Percentiles rank a stretch among this genome's conserved stretches.
Conservation (phyloP, 208 protist species). For the Leptomonas pyrrhocoris region DNA sequence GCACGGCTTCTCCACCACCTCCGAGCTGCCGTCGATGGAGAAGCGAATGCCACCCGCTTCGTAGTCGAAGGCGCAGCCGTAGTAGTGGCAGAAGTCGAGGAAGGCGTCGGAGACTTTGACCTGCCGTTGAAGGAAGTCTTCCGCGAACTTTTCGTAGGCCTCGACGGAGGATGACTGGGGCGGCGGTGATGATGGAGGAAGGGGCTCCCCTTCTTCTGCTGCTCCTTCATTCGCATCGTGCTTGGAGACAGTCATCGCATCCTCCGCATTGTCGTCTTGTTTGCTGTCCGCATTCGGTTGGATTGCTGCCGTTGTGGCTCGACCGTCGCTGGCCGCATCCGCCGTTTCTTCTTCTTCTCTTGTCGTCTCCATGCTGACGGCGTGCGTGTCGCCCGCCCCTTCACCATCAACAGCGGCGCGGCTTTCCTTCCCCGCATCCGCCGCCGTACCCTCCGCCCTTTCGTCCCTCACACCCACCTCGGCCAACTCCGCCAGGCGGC, state of each 20-base stretch:
- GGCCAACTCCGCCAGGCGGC: not conserved
- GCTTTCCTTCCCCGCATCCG: not conserved
- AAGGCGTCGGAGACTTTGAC: slow-evolving; percentile 60
- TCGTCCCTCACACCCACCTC: not conserved
- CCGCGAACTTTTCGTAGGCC: slow-evolving; percentile 26
- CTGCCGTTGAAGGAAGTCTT: slow-evolving; percentile 47
- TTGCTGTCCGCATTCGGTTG: too few relatives aligned
- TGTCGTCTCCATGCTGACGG: too few relatives aligned
- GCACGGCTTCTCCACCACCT: slow-evolving; percentile 70
- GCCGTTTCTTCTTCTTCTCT: not conserved
- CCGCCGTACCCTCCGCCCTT: not conserved
- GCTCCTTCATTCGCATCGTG: too few relatives aligned
- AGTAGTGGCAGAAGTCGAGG: slow-evolving; percentile 87
- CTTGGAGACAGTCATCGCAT: too few relatives aligned
- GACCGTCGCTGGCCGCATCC: not conserved
- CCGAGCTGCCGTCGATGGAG: slow-evolving; percentile 50
- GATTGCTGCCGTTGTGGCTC: too few relatives aligned
- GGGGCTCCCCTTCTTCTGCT: too few relatives aligned
- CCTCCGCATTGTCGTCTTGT: not conserved
- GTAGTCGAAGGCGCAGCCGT: slow-evolving; percentile 84
- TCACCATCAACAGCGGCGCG: not conserved
- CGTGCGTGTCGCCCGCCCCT: too few relatives aligned
- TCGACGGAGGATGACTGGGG: not conserved
- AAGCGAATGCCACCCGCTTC: slow-evolving; percentile 77
- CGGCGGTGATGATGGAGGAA: not conserved